Conservation (phyloP, 257 asterid species). For the Coffea eugenioides region DNA sequence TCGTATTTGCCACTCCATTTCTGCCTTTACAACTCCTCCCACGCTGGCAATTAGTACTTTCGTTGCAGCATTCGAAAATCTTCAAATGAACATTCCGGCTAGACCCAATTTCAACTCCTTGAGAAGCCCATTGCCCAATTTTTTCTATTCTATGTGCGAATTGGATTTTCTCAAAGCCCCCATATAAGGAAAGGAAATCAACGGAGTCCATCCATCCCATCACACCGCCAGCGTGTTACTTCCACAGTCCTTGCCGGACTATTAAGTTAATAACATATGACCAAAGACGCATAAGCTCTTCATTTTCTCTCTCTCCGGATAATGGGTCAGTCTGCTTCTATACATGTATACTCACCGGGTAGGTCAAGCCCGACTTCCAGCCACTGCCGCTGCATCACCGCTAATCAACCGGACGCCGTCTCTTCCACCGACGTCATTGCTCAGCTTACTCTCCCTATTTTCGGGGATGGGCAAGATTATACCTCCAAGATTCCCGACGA, state of each 20-base stretch:
- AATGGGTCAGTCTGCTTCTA: constrained; percentile 38
- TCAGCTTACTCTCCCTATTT: constrained; percentile 5
- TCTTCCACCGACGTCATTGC: constrained; percentile 20
- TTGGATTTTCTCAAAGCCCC: background rate
- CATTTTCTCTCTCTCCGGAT: background rate
- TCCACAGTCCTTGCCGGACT: background rate
- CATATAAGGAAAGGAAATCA: background rate
- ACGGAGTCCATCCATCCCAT: too few species aligned
- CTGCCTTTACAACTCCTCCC: too few species aligned
- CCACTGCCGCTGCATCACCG: constrained; percentile 14
- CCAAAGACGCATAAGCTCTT: background rate
- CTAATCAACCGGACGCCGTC: constrained; percentile 12
- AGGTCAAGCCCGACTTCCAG: constrained; percentile 20
- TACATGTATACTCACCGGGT: constrained; percentile 25
- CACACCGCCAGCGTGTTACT: constrained; percentile 15
- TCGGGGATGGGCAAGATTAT: constrained; percentile 34
- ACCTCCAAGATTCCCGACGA: constrained; percentile 68
- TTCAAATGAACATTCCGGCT: background rate
- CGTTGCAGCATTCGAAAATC: background rate
- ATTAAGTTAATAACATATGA: background rate
- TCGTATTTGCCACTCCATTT: too few species aligned
- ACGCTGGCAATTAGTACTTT: too few species aligned
- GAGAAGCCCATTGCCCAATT: background rate
- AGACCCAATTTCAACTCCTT: background rate
- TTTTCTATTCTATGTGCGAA: background rate